Base-by-base conservation (phyloP, 129 eudicot species). In the Deinandra increscens region DNA sequence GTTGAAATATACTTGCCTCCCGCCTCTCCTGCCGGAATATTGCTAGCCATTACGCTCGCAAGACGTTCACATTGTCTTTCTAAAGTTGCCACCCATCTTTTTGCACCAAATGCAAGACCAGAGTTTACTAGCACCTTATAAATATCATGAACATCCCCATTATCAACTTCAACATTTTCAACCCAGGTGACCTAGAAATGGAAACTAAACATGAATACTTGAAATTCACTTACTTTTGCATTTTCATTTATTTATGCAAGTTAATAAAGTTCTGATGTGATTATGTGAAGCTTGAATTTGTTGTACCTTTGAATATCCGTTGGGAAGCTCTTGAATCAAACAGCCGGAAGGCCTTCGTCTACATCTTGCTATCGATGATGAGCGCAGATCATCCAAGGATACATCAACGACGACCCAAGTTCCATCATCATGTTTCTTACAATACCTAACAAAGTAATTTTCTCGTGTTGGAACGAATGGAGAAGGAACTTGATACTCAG, bases 401-500 rank as follows among this genome's bases (percentile, higher is more conserved):
- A 94, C 99, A 77, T 94, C 99, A 33, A 87, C 97, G 22, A 94
- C 96, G 3, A 84, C 97, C 99, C 99, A 94, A 12, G 73, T 89
- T 38, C 92, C 97, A 31, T 94, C 88, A 11, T 61, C 64, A 70
- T 83, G 97, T 34, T 85, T 95, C 71, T 94, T 94, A 66, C 97
- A 94, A 51, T 94, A 94, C 67, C 99, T 77, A 10, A 89, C 93
- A 33, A 94, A 89, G 75, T 87, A 89, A 81, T 85, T 85, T 37
- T 94, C 97, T 7, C 99, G 83, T 38, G 99, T 94, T 72, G 99
- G 99, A 78, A 94, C 97, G n/a, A 87, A 56, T 19, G 99, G 99
- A 9, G 99, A 89, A 9, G 99, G 97, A 13, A 92, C 91, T 60
- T 92, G 98, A 64, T 82, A 86, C 82, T 92, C 98, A n/a, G 97